Evolutionary conservation across 331 rosid genomes (phyloP).

Genomic region (Malus hybrid): DNA sequence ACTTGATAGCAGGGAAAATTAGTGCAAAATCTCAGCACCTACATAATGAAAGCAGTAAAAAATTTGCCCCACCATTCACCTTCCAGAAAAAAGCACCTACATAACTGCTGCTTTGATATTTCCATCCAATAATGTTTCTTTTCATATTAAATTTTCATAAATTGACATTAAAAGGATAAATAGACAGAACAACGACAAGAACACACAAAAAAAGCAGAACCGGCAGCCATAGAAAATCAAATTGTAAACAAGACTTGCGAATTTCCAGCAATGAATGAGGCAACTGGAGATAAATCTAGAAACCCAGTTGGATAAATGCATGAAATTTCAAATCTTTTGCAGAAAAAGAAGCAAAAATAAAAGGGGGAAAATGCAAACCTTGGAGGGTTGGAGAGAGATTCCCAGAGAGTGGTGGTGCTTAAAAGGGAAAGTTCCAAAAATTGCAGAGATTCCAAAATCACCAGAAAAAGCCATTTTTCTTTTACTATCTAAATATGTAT

Average conservation of each 20-base stretch:
- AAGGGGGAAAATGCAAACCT: not conserved
- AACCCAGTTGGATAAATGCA: not conserved
- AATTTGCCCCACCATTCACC: too few relatives aligned
- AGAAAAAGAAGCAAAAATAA: not conserved
- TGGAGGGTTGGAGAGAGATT: not conserved
- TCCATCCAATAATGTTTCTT: too few relatives aligned
- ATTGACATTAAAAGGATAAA: not conserved
- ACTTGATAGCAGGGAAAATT: too few relatives aligned
- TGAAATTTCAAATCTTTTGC: not conserved
- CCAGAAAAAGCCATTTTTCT: not conserved
- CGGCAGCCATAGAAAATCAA: not conserved
- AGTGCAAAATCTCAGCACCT: too few relatives aligned
- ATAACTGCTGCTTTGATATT: too few relatives aligned
- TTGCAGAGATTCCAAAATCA: not conserved
- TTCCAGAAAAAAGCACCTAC: too few relatives aligned
- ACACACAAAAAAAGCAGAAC: not conserved
- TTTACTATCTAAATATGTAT: too few relatives aligned
- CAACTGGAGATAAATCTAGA: not conserved
- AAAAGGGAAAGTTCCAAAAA: not conserved
- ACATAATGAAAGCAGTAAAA: too few relatives aligned
- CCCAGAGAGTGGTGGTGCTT: too few relatives aligned
- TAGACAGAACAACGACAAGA: not conserved
- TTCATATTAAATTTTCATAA: too few relatives aligned
- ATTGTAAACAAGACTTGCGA: not conserved
- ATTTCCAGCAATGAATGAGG: not conserved